phyloP scores from a whole-genome alignment of 805 yeast species.

The Saccharomycopsis schoenii region DNA sequence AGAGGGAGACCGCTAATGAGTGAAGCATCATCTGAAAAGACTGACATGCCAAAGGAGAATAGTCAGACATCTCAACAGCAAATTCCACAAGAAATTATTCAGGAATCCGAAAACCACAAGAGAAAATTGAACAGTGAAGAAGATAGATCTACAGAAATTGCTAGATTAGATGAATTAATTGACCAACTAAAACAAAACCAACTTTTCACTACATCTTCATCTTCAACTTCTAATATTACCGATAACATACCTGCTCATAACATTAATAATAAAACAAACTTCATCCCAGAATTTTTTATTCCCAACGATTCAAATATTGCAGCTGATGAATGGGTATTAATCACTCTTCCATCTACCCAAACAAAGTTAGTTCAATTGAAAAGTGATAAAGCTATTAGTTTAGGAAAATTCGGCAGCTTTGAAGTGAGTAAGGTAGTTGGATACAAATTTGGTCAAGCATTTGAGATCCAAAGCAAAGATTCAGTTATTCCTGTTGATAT shows the following conservation, averaged over 20 bases:
- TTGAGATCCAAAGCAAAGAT: slow-evolving; percentile 62
- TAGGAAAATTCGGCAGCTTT: slow-evolving; percentile 92
- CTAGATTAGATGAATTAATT: neutral
- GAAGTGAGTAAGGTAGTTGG: slow-evolving; percentile 67
- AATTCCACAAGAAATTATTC: neutral
- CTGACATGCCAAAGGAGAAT: neutral
- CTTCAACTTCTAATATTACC: neutral
- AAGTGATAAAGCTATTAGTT: slow-evolving; percentile 48
- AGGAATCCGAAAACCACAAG: neutral
- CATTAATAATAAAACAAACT: neutral
- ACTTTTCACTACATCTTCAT: neutral
- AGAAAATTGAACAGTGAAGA: neutral
- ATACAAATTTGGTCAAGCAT: slow-evolving; percentile 77
- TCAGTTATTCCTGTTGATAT: slow-evolving; percentile 40
- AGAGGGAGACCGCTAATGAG: too few relatives aligned
- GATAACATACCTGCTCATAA: neutral
- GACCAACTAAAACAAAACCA: neutral
- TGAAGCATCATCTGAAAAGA: too few relatives aligned
- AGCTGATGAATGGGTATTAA: slow-evolving; percentile 45
- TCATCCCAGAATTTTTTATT: slow-evolving; percentile 1
- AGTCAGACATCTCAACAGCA: neutral
- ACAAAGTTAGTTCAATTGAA: slow-evolving; percentile 61
- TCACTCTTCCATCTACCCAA: slow-evolving; percentile 76
- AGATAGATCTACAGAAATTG: neutral
- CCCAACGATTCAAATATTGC: slow-evolving; percentile 30